Evolutionary conservation across 2,329 filamentous ascomycete genomes (phyloP).

Genomic region (Colletotrichum scovillei): DNA sequence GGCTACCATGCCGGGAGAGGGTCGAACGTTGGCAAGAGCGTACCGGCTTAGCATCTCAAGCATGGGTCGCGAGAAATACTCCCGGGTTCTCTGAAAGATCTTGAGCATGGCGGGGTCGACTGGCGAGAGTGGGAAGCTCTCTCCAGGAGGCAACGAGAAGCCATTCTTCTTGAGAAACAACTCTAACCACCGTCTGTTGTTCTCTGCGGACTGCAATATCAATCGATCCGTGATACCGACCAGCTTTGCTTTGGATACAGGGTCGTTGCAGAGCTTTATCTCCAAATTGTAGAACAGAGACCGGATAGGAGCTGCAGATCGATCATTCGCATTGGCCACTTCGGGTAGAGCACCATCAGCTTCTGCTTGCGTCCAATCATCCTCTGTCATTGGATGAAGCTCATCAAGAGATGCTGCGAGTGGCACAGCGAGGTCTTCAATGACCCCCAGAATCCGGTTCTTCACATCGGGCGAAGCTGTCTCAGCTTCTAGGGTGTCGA

Average conservation of each 20-base stretch:
- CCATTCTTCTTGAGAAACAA: slow-evolving; percentile 8
- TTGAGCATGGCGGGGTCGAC: background rate
- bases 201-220: slow-evolving; percentile 3
- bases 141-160: background rate
- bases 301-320: background rate
- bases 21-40: slow-evolving; percentile 4
- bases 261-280: background rate
- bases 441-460: background rate
- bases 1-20: background rate
- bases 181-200: slow-evolving; percentile 1
- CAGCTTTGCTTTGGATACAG: background rate
- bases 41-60: slow-evolving; percentile 5
- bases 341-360: background rate
- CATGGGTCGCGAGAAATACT: background rate
- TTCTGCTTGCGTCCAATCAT: background rate
- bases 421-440: slow-evolving; percentile 2
- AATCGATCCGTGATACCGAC: background rate
- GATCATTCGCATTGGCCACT: background rate
- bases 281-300: slow-evolving; percentile 1
- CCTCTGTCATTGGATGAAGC: background rate
- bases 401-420: slow-evolving; percentile 10
- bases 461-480: background rate
- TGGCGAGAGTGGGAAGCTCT: background rate
- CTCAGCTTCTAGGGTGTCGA: background rate
- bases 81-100: background rate